Evolutionary conservation across 148 eudicot genomes (phyloP), one percentile per base, ranked within the genome.

Genomic region (Fallopia convolvulus): DNA sequence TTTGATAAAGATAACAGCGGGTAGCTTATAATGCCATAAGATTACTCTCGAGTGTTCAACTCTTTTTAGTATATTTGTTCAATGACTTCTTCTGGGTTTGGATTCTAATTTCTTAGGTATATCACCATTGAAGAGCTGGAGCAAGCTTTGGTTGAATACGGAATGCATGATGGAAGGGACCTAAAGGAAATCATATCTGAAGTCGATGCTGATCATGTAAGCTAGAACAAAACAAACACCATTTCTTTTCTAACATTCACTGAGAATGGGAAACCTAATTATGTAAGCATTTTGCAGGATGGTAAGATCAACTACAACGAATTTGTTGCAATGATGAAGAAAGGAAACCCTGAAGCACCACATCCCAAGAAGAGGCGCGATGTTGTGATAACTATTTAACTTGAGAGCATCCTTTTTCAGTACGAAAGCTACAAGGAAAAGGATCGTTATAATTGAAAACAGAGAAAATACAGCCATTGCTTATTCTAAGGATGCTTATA

Each of bases 1-100:
- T 94, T 95, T 6, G 97, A 92, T 72, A 95, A 95, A 80, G 99
- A 93, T 65, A 84, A 91, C 72, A 95, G 99, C 91, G 94, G 99
- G 97, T 95, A 90, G 76, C 65, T 63, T 61, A 26, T 17, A 18
- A 61, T 8, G 6, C 13, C 30, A 40, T 76, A 30, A 77, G 4
- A 20, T 4, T 39, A 20, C 48, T 11, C 17, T 30, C 7, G 0
- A 39, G 39, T 0, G 10, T 1, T 65, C 33, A 33, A 21, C 14
- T 71, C 15, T 71, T 52, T 52, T 17, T 47, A 10, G 17, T 11
- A 74, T 9, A 9, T 46, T 47, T 74, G 60, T 74, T 14, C 41
- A 32, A 26, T 23, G 21, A 10, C 66, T 75, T 49, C 40, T 56
- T 56, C 32, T 17, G 26, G 55, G 14, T 49, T 75, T 48, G 76